These are phyloP conservation scores for Pseudogymnoascus sp. DNA, from an alignment of 2,329 filamentous ascomycete species.

Conservation along the genomic window DNA sequence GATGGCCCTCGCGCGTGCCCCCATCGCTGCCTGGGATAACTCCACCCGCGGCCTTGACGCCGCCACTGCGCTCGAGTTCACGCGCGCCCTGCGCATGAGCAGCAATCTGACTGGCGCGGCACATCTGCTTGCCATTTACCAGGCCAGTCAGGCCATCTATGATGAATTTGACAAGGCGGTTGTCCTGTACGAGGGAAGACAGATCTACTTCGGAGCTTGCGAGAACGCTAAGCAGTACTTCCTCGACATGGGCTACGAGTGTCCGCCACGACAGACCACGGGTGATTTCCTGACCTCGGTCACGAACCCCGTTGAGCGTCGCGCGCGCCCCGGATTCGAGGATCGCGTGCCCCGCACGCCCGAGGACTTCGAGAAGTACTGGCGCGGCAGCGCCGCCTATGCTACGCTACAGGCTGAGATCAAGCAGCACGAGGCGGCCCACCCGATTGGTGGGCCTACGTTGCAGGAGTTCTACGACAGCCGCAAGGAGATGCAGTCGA, in stretches of 20 bases:
- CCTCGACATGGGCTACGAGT: constrained; percentile 64
- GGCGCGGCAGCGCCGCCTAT: constrained; percentile 41
- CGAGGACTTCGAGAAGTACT: constrained; percentile 50
- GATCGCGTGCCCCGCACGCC: constrained; percentile 50
- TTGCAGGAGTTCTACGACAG: constrained; percentile 36
- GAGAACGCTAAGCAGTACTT: constrained; percentile 65
- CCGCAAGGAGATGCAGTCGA: constrained; percentile 37
- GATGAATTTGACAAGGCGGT: constrained; percentile 65
- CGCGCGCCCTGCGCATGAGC: constrained; percentile 57
- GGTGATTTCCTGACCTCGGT: constrained; percentile 74
- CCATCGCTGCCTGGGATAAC: constrained; percentile 30
- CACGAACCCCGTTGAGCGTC: constrained; percentile 56
- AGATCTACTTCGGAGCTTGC: constrained; percentile 66
- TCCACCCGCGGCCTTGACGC: constrained; percentile 66
- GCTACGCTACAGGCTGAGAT: constrained; percentile 42
- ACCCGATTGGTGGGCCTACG: constrained; percentile 31
- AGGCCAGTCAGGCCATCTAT: constrained; percentile 64
- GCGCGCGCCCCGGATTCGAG: constrained; percentile 50
- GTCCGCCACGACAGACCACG: constrained; percentile 46
- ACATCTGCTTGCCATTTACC: constrained; percentile 65
- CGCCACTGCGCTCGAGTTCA: constrained; percentile 68
- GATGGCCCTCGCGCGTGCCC: constrained; percentile 54
- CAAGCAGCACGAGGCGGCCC: constrained; percentile 44
- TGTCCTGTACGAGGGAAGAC: constrained; percentile 61
- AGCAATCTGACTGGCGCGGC: constrained; percentile 60